Base-by-base conservation (phyloP, 495 filamentous ascomycete species). In the Aspergillus sparsus region DNA sequence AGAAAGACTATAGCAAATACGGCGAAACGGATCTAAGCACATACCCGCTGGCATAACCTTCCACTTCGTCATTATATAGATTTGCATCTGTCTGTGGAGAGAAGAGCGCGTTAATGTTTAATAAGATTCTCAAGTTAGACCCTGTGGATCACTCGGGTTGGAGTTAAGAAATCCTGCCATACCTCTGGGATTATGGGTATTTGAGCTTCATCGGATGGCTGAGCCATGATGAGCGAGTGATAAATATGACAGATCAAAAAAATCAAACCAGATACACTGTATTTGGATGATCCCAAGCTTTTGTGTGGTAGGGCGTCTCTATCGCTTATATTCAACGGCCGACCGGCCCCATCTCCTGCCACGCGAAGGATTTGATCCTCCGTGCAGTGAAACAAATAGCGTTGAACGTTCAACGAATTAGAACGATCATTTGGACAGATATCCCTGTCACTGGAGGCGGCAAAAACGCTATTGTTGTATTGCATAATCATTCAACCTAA, bases 141-240 rank as follows among this genome's bases (percentile, higher is more conserved):
- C 16, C 18, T 13, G 34, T 53, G 16, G 27, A 35, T 15, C 13
- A 16, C 0, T 6, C 27, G 18, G 53, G 7, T 27, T 9, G 7
- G 18, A 21, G 53, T 10, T 34, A 15, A 42, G n/a, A 41, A 15
- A 10, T 35, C 34, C 11, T 1, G 5, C 44, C 47, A 27, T 34
- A 57, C 61, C 45, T 55, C 61, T 13, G 61, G 42, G 44, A 50
- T 51, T n/a, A 63, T 63, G 50, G 56, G 55, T 9, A 16, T 49
- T n/a, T 55, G 49, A 31, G 18, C 35, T 27, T 27, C 21, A 18
- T 21, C 37, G n/a, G 51, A 13, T 9, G 12, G 34, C 34, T 54
- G 31, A 11, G 18, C 33, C 61, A 55, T 59, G 35, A 11, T 46
- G 53, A 13, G 36, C 41, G 7, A 42, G 3, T 39, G 45, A 37